Conservation (phyloP, 306 rosid species). For the Urtica urens region DNA sequence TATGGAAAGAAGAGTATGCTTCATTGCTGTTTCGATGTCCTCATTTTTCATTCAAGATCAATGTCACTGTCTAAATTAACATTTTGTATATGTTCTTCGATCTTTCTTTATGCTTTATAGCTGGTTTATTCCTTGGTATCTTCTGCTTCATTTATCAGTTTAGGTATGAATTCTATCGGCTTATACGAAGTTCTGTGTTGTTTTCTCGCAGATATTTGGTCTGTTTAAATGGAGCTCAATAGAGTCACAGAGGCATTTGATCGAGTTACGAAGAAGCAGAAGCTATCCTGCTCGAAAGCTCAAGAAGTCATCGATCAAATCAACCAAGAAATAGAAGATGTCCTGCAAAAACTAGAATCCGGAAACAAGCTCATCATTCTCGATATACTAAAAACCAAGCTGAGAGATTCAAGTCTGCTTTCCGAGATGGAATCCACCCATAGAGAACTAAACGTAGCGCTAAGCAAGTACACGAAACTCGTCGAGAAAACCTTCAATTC, state of each 20-base stretch:
- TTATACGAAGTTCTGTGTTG: slow-evolving; percentile 2
- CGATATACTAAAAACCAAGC: slow-evolving; percentile 48
- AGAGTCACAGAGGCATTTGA: slow-evolving; percentile 58
- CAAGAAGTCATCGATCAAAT: slow-evolving; percentile 45
- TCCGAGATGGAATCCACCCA: slow-evolving; percentile 57
- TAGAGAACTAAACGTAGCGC: slow-evolving; percentile 69
- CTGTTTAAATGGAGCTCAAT: slow-evolving; percentile 53
- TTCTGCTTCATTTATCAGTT: not conserved
- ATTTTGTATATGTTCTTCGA: not conserved
- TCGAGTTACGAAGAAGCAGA: slow-evolving; percentile 57
- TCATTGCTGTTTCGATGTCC: no score
- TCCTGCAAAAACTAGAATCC: slow-evolving; percentile 41
- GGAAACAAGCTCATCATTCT: slow-evolving; percentile 21
- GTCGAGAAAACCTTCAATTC: slow-evolving; percentile 69
- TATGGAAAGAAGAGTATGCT: no score
- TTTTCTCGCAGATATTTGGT: slow-evolving; percentile 9
- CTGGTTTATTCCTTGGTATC: not conserved
- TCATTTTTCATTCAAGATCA: no score
- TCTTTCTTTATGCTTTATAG: not conserved
- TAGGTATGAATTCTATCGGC: not conserved
- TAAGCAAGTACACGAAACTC: slow-evolving; percentile 70
- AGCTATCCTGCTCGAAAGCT: slow-evolving; percentile 55
- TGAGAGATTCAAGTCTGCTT: slow-evolving; percentile 47
- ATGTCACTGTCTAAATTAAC: not conserved
- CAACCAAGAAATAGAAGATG: slow-evolving; percentile 42